These are phyloP conservation scores for Datisca glomerata DNA, from an alignment of 306 rosid species.

Conservation along the genomic window DNA sequence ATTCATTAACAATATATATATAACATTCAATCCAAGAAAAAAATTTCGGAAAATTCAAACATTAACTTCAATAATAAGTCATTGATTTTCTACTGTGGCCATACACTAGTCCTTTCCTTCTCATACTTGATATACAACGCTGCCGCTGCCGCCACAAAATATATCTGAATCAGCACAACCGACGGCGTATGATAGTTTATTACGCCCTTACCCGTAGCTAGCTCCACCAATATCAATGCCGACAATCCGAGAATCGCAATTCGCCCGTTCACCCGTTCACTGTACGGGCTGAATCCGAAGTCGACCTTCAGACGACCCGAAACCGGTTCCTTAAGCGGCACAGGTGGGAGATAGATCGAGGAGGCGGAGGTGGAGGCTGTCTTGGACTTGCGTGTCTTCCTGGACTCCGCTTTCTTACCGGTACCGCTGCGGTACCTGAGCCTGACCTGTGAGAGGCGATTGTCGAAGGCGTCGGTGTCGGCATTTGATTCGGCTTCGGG, in stretches of 20 bases:
- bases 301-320: conserved; percentile 62
- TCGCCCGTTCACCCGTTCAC: conserved; percentile 66
- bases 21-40: too few relatives aligned
- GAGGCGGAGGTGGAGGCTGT: conserved; percentile 21
- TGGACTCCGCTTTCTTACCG: conserved; percentile 70
- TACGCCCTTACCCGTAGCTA: conserved; percentile 76
- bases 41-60: too few relatives aligned
- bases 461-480: conserved; percentile 13
- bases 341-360: conserved; percentile 57
- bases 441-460: conserved; percentile 25
- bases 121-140: conserved; percentile 55
- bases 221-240: conserved; percentile 72
- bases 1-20: too few relatives aligned
- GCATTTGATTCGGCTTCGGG: conserved; percentile 16
- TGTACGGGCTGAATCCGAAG: conserved; percentile 60
- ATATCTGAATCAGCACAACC: conserved; percentile 49
- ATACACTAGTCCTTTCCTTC: conserved; percentile 71
- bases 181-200: conserved; percentile 61
- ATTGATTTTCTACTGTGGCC: conserved; percentile 56
- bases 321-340: conserved; percentile 58
- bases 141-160: conserved; percentile 62
- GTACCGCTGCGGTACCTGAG: conserved; percentile 64
- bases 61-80: too few relatives aligned
- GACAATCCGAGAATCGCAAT: conserved; percentile 53
- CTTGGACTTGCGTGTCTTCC: conserved; percentile 44